These are phyloP conservation scores for Angomonas desouzai DNA, from an alignment of 208 protist species.

Conservation along the genomic window DNA sequence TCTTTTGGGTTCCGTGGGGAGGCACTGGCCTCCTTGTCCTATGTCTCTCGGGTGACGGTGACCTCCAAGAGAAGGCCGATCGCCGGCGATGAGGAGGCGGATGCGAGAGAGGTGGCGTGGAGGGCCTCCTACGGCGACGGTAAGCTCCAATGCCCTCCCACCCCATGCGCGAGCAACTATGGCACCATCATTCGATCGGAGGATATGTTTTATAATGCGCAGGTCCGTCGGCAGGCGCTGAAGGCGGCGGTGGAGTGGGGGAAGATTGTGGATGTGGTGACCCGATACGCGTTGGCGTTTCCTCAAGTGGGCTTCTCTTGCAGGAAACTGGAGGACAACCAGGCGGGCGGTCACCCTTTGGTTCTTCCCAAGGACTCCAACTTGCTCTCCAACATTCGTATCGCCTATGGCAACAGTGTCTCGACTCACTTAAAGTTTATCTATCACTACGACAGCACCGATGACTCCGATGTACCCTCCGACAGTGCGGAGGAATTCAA, in stretches of 20 bases:
- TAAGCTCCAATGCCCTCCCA: constrained; percentile 81
- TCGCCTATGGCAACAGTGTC: constrained; percentile 50
- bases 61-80: constrained; percentile 44
- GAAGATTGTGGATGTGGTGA: constrained; percentile 87
- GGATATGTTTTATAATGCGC: constrained; percentile 89
- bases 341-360: constrained; percentile 16
- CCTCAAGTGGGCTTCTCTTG: constrained; percentile 71
- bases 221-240: constrained; percentile 69
- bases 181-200: constrained; percentile 86
- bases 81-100: background rate
- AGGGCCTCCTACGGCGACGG: constrained; percentile 84
- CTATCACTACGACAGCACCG: constrained; percentile 28
- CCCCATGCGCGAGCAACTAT: constrained; percentile 68
- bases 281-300: constrained; percentile 84
- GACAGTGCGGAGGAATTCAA: background rate
- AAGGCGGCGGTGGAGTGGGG: constrained; percentile 91
- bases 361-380: constrained; percentile 60
- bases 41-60: constrained; percentile 72
- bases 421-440: constrained; percentile 54
- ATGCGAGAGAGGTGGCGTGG: constrained; percentile 36
- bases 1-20: constrained; percentile 94
- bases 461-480: background rate
- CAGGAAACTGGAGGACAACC: constrained; percentile 29
- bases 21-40: constrained; percentile 85
- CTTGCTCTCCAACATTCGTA: constrained; percentile 64